A percentile compares a stretch with the other conserved stretches of the same genome.
These are phyloP conservation scores for Hymenoscyphus scutula DNA, from an alignment of 2,329 filamentous ascomycete species.

Conservation along the genomic window DNA sequence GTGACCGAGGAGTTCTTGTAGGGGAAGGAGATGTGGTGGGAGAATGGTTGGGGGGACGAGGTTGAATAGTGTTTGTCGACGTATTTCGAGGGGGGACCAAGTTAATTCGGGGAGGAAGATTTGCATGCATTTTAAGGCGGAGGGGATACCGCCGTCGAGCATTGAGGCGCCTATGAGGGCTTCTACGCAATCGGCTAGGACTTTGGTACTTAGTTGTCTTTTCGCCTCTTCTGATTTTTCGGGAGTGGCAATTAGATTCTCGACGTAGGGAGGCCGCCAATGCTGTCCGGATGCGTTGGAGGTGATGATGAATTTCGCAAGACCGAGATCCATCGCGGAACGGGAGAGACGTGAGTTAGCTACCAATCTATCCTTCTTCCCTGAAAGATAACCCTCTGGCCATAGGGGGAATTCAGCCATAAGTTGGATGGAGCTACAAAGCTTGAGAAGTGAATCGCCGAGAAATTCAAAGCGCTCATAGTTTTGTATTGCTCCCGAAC, in stretches of 20 bases:
- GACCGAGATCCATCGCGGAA: slow-evolving; percentile 58
- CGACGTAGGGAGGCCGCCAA: slow-evolving; percentile 67
- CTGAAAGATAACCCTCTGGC: slow-evolving; percentile 74
- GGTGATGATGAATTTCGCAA: slow-evolving; percentile 70
- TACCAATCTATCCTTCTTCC: slow-evolving; percentile 66
- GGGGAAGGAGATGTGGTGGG: slow-evolving; percentile 42
- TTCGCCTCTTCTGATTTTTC: slow-evolving; percentile 11
- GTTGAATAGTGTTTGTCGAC: slow-evolving; percentile 45
- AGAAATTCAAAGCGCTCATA: slow-evolving; percentile 87
- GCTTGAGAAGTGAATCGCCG: slow-evolving; percentile 81
- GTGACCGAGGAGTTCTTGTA: slow-evolving; percentile 71
- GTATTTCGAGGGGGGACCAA: slow-evolving; percentile 49
- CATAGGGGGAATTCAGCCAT: slow-evolving; percentile 56
- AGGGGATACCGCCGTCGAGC: slow-evolving; percentile 63
- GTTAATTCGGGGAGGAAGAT: slow-evolving; percentile 61
- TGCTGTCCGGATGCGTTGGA: slow-evolving; percentile 62
- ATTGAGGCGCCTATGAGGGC: slow-evolving; percentile 76
- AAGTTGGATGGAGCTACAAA: slow-evolving; percentile 65
- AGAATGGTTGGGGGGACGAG: slow-evolving; percentile 40
- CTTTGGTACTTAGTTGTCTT: slow-evolving; percentile 65
- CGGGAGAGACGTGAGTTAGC: slow-evolving; percentile 71
- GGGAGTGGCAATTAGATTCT: slow-evolving; percentile 38
- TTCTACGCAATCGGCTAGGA: slow-evolving; percentile 84
- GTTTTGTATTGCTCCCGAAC: slow-evolving; percentile 57
- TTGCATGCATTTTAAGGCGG: slow-evolving; percentile 62